phyloP scores from a whole-genome alignment of 2,329 filamentous ascomycete genomes.

The Colletotrichum sp. region DNA sequence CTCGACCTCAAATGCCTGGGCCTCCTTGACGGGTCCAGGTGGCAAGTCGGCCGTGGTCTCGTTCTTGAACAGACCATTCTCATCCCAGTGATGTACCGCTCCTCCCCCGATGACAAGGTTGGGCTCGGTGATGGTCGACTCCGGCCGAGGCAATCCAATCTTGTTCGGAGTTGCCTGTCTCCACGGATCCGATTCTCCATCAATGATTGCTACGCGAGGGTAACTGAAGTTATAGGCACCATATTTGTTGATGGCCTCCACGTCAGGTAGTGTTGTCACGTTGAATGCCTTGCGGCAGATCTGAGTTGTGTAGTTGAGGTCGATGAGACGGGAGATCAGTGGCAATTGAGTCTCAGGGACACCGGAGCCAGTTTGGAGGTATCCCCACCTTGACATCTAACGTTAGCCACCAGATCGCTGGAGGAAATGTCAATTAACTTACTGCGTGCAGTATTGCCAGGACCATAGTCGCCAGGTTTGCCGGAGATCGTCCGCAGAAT shows the following conservation, averaged over 20 bases:
- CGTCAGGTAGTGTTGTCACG: constrained; percentile 67
- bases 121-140: constrained; percentile 68
- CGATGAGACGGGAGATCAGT: constrained; percentile 73
- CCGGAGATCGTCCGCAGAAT: not conserved
- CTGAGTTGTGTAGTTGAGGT: constrained; percentile 64
- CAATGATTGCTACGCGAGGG: constrained; percentile 77
- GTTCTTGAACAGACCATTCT: constrained; percentile 69
- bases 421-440: constrained; percentile 22
- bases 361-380: constrained; percentile 74
- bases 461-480: constrained; percentile 46
- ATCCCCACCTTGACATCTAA: constrained; percentile 68
- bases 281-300: constrained; percentile 74
- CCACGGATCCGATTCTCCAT: constrained; percentile 84
- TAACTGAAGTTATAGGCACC: constrained; percentile 77
- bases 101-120: constrained; percentile 73
- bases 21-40: constrained; percentile 60
- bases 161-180: constrained; percentile 74
- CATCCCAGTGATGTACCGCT: constrained; percentile 80
- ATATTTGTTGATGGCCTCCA: constrained; percentile 75
- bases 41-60: constrained; percentile 65
- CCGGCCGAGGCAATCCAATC: constrained; percentile 55
- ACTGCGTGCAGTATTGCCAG: constrained; percentile 62
- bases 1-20: constrained; percentile 61
- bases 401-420: constrained; percentile 13
- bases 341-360: constrained; percentile 69